phyloP scores from a whole-genome alignment of 768 basidiomycete species.

The Tricholoma bakamatsutake region DNA sequence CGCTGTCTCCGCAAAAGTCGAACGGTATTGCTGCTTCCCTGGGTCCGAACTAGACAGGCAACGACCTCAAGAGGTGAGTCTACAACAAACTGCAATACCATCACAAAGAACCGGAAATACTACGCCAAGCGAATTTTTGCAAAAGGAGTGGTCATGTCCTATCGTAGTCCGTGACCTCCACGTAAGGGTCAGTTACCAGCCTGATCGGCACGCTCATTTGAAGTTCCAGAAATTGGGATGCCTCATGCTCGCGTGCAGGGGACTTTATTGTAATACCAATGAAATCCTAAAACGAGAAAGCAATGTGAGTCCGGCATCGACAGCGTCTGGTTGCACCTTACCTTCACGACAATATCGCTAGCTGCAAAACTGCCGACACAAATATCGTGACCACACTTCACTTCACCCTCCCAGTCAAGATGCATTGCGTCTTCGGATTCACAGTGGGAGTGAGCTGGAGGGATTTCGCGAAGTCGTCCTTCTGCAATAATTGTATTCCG shows the following conservation, averaged over 20 bases:
- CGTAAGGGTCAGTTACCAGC: not conserved
- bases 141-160: not conserved
- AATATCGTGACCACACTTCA: slow-evolving; percentile 32
- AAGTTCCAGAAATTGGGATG: not conserved
- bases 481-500: slow-evolving; percentile 41
- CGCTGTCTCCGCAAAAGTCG: too few species aligned
- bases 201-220: slow-evolving; percentile 1
- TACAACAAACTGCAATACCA: too few species aligned
- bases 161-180: not conserved
- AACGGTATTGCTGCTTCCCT: too few species aligned
- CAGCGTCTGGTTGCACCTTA: slow-evolving; percentile 4
- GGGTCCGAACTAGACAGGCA: too few species aligned
- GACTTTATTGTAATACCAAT: slow-evolving; percentile 38
- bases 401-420: slow-evolving; percentile 59
- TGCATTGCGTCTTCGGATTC: slow-evolving; percentile 20
- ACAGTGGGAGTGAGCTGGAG: slow-evolving; percentile 25
- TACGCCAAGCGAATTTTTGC: not conserved
- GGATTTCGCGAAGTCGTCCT: slow-evolving; percentile 39
- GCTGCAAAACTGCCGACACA: slow-evolving; percentile 41
- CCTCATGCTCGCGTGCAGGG: slow-evolving; percentile 22
- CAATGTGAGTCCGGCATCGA: not conserved
- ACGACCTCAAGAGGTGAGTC: too few species aligned
- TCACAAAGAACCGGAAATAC: not conserved
- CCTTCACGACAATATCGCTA: slow-evolving; percentile 37
- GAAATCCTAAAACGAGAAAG: slow-evolving; percentile 41